These are phyloP conservation scores for Onygena corvina DNA, from an alignment of 2,329 filamentous ascomycete genomes.

Conservation along the genomic window DNA sequence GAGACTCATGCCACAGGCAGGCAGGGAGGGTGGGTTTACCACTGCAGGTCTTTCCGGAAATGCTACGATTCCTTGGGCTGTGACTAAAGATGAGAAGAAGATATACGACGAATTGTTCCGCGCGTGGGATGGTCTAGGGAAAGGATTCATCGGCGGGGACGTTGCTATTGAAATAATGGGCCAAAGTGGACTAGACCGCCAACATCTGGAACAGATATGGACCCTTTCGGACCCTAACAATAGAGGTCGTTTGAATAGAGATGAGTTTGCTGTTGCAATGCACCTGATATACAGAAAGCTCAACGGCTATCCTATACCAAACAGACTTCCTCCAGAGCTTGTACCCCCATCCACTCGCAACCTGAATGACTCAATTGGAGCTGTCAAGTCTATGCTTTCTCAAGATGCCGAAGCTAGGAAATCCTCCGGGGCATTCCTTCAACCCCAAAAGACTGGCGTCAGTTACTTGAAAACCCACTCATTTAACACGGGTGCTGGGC, in stretches of 20 bases:
- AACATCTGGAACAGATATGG: conserved; percentile 86
- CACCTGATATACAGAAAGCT: conserved; percentile 96
- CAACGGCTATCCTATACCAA: conserved; percentile 87
- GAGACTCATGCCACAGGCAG: conserved; percentile 94
- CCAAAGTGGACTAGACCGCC: conserved; percentile 83
- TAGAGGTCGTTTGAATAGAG: conserved; percentile 83
- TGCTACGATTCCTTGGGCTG: conserved; percentile 93
- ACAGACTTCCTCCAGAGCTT: conserved; percentile 76
- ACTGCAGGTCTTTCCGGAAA: conserved; percentile 82
- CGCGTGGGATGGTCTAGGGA: conserved; percentile 89
- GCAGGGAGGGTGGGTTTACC: conserved; percentile 74
- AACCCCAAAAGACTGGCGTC: conserved; percentile 94
- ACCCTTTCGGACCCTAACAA: conserved; percentile 88
- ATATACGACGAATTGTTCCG: conserved; percentile 91
- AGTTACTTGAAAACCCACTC: conserved; percentile 96
- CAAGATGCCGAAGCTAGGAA: conserved; percentile 85
- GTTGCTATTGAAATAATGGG: conserved; percentile 95
- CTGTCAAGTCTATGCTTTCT: conserved; percentile 78
- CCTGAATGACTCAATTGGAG: conserved; percentile 81
- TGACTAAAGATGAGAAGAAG: conserved; percentile 97
- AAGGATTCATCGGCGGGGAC: conserved; percentile 81
- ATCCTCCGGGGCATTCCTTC: conserved; percentile 73
- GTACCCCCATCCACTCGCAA: conserved; percentile 91
- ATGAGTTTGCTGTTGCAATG: conserved; percentile 98
- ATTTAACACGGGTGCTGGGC: conserved; percentile 56